These are phyloP conservation scores for Erucastrum elatum DNA, from an alignment of 345 rosid genomes.

Conservation along the genomic window DNA sequence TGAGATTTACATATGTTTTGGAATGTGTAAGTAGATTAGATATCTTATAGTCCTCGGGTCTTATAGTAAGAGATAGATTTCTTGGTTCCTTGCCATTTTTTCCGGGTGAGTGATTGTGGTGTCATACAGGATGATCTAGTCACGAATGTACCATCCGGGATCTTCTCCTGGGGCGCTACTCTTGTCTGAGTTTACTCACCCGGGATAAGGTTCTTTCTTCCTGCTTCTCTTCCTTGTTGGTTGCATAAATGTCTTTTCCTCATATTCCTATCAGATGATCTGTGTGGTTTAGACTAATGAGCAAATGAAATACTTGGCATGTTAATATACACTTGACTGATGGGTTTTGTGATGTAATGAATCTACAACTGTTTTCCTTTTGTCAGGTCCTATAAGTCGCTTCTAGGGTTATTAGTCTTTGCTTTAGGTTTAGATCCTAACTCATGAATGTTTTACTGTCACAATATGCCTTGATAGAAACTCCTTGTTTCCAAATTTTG, in stretches of 20 bases:
- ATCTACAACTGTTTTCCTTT: neutral
- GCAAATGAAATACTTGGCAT: neutral
- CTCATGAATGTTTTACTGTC: neutral
- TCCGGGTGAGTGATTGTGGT: constrained; percentile 69
- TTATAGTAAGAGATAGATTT: constrained; percentile 51
- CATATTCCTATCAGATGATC: neutral
- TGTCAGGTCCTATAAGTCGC: neutral
- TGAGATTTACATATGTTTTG: constrained; percentile 9
- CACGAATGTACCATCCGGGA: constrained; percentile 52
- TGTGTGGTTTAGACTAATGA: neutral
- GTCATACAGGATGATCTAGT: constrained; percentile 61
- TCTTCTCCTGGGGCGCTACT: constrained; percentile 58
- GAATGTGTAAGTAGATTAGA: constrained; percentile 27
- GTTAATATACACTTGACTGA: neutral
- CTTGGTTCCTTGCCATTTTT: constrained; percentile 50
- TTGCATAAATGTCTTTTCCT: constrained; percentile 25
- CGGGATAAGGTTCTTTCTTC: constrained; percentile 61
- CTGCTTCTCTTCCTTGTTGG: constrained; percentile 46
- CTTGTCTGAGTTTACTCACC: constrained; percentile 54
- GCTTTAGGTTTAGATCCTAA: neutral
- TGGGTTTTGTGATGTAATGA: neutral
- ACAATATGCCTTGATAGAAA: neutral
- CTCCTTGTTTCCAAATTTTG: neutral
- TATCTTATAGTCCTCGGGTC: constrained; percentile 9
- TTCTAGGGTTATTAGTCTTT: neutral